Evolutionary conservation across 129 eudicot genomes (phyloP).

Genomic region (Sambucus nigra): DNA sequence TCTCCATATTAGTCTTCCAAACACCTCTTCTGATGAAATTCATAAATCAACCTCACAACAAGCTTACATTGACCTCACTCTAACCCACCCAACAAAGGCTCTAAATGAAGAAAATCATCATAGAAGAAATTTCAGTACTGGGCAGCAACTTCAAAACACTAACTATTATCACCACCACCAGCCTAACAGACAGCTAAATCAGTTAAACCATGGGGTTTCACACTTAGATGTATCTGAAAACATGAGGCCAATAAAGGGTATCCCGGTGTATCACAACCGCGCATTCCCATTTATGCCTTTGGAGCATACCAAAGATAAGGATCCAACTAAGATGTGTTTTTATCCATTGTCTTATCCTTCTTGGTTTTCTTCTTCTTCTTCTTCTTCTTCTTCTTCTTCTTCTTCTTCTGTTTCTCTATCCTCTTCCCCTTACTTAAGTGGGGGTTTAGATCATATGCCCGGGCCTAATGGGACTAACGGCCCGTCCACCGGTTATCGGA

Average conservation of each 20-base stretch:
- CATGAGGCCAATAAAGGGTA: slow-evolving; percentile 71
- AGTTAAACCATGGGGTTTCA: slow-evolving; percentile 43
- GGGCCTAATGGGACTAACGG: slow-evolving; percentile 24
- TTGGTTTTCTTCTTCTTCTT: background rate
- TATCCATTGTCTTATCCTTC: slow-evolving; percentile 20
- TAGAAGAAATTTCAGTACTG: background rate
- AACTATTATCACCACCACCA: background rate
- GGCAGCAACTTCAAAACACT: background rate
- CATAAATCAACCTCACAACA: too few relatives aligned
- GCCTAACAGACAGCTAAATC: slow-evolving; percentile 2
- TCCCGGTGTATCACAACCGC: slow-evolving; percentile 81
- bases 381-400: background rate
- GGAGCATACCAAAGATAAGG: slow-evolving; percentile 31
- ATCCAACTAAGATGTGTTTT: slow-evolving; percentile 56
- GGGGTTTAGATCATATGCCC: slow-evolving; percentile 12
- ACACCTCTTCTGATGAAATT: slow-evolving; percentile 13
- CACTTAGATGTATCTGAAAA: slow-evolving; percentile 36
- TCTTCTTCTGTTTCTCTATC: background rate
- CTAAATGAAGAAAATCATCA: slow-evolving; percentile 23
- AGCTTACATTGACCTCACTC: slow-evolving; percentile 51
- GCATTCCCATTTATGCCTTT: slow-evolving; percentile 52
- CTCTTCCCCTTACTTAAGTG: background rate
- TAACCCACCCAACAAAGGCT: slow-evolving; percentile 29
- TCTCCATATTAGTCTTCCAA: slow-evolving; percentile 76
- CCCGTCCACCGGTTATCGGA: slow-evolving; percentile 22